Evolutionary conservation across 75 land plant genomes (phyloP).

Genomic region (Chamaecyparis obtusa): DNA sequence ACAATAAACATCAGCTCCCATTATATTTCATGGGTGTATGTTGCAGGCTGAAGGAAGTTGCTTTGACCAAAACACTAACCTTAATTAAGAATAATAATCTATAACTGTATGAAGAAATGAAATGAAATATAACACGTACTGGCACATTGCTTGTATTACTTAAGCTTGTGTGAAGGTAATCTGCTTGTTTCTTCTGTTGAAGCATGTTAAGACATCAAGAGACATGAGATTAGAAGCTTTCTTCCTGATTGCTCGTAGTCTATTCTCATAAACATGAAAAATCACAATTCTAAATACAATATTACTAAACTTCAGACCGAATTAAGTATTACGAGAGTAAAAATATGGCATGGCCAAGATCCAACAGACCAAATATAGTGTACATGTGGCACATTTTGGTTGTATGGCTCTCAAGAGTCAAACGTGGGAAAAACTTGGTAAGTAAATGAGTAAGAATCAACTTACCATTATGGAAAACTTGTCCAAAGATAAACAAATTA

Average conservation of each 20-base stretch:
- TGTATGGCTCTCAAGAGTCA: neutral
- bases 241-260: neutral
- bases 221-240: neutral
- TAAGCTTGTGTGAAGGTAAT: neutral
- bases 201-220: neutral
- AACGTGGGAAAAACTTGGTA: neutral
- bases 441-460: neutral
- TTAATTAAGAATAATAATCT: neutral
- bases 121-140: neutral
- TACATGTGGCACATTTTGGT: neutral
- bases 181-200: neutral
- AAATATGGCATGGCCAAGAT: neutral
- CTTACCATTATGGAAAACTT: neutral
- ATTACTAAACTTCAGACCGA: neutral
- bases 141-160: neutral
- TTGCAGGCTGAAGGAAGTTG: neutral
- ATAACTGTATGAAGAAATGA: neutral
- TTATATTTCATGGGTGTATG: neutral
- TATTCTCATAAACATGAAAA: neutral
- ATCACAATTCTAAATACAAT: neutral
- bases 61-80: neutral
- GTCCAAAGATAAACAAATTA: neutral
- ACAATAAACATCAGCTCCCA: neutral
- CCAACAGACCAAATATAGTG: neutral
- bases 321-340: neutral